Evolutionary conservation across 495 filamentous ascomycete species (phyloP), one percentile per base, ranked within the genome.

Genomic region (Xylaria castorea): DNA sequence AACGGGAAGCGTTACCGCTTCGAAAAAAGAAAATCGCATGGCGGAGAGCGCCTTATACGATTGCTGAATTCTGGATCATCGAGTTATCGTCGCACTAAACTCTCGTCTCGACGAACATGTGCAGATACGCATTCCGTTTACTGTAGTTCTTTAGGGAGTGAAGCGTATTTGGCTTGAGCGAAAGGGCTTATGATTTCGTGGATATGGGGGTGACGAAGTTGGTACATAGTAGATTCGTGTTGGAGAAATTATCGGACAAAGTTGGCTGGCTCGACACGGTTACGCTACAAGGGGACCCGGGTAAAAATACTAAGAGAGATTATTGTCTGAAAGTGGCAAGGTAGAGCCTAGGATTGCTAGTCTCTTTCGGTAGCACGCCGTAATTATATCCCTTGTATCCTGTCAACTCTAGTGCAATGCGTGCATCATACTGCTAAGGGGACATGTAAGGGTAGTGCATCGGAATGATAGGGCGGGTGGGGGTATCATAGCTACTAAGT

Each of bases 271-370:
- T 68, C 66, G 48, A 50, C 66, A 68, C 48, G 20, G 58, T 38
- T 38, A 61, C 61, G 44, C 36, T 44, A 44, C n/a, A n/a, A 57
- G 44, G 32, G 34, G 34, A 20, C 22, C 18, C 64, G 66, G 66
- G 44, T 44, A 16, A 40, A 63, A 27, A 44, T 44, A 44, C 20
- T 40, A 62, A 40, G 36, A 64, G 58, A 61, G 20, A 66, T 66
- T 53, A 18, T 66, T 4, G 18, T 66, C 64, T 46, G 46, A 51
- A 66, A 66, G 46, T 46, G 64, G 64, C 64, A 53, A 66, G 32
- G 46, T 27, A 55, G 25, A 22, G 5, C 27, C 64, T 32, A 46
- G 64, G 44, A 51, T 38, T 66, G 9, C 27, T 36, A 50, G n/a
- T 66, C 16, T 32, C 18, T 67, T 55, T 55, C 30, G 25, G 65